phyloP scores from a whole-genome alignment of 371 early-diverging fungal species.

The Lichtheimia hyalospora region DNA sequence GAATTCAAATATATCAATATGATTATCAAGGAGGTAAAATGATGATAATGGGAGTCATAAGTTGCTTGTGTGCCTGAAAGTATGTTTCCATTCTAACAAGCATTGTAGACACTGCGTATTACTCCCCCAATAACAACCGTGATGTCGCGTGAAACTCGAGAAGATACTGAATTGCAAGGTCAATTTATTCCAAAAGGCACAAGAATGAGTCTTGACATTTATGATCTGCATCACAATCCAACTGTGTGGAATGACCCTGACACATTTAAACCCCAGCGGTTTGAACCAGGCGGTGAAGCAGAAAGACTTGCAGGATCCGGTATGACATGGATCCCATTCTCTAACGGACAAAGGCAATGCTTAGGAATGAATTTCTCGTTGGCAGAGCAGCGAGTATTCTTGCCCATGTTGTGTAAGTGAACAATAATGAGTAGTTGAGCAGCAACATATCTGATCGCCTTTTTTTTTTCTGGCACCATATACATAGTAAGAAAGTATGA shows the following conservation, averaged over 20 bases:
- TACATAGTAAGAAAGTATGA: slow-evolving; percentile 34
- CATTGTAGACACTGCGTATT: slow-evolving; percentile 13
- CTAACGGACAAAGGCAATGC: slow-evolving; percentile 42
- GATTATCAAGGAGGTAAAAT: slow-evolving; percentile 28
- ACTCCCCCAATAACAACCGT: slow-evolving; percentile 1
- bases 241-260: slow-evolving; percentile 24
- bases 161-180: slow-evolving; percentile 15
- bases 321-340: slow-evolving; percentile 41
- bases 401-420: slow-evolving; percentile 36
- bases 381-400: slow-evolving; percentile 43
- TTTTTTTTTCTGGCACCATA: neutral
- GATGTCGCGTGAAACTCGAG: slow-evolving; percentile 2
- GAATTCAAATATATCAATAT: slow-evolving; percentile 44
- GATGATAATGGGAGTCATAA: neutral
- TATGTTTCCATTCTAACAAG: neutral
- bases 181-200: slow-evolving; percentile 18
- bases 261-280: slow-evolving; percentile 20
- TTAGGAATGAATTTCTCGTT: slow-evolving; percentile 54
- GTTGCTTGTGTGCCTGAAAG: no score
- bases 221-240: slow-evolving; percentile 29
- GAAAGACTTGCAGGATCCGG: slow-evolving; percentile 8
- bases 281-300: slow-evolving; percentile 11
- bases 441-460: no score
- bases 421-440: neutral
- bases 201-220: slow-evolving; percentile 7